A percentile compares a stretch with the other conserved stretches of the same genome.
phyloP scores from a whole-genome alignment of 1,284 basidiomycete genomes.

The Tylopilus sp. region DNA sequence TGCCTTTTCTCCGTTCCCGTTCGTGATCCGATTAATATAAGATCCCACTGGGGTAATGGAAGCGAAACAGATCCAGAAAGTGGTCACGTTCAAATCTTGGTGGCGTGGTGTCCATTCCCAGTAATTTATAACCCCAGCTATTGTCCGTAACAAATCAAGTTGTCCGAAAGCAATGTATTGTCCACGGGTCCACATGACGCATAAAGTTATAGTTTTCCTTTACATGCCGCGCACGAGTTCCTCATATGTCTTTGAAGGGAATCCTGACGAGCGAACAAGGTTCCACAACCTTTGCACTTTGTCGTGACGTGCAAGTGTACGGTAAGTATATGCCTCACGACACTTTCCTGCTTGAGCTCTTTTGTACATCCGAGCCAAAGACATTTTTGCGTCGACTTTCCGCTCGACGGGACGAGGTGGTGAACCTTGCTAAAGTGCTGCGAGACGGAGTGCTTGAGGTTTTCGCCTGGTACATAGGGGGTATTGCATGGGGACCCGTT shows the following conservation, averaged over 20 bases:
- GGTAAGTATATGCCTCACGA: slow-evolving; percentile 24
- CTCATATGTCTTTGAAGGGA: slow-evolving; percentile 30
- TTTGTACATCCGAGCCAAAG: slow-evolving; percentile 23
- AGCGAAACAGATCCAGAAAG: background rate
- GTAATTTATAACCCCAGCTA: background rate
- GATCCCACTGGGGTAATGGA: background rate
- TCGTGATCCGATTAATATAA: background rate
- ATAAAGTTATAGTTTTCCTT: background rate
- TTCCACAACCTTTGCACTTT: slow-evolving; percentile 20
- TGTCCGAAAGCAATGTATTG: background rate
- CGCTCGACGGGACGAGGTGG: background rate
- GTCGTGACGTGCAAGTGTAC: slow-evolving; percentile 23
- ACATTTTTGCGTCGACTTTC: slow-evolving; percentile 18
- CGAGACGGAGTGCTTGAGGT: slow-evolving; percentile 14
- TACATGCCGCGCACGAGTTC: slow-evolving; percentile 18
- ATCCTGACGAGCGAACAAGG: slow-evolving; percentile 27
- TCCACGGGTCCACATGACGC: too few relatives aligned
- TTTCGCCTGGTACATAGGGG: background rate
- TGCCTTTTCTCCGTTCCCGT: background rate
- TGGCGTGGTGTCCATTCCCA: background rate
- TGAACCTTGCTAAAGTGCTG: slow-evolving; percentile 16
- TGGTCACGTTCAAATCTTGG: too few relatives aligned
- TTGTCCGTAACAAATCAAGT: background rate
- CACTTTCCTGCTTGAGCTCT: slow-evolving; percentile 28
- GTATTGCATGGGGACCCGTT: slow-evolving; percentile 11